phyloP scores from a whole-genome alignment of 2,329 filamentous ascomycete genomes.

The Tolypocladium pustulatum region DNA sequence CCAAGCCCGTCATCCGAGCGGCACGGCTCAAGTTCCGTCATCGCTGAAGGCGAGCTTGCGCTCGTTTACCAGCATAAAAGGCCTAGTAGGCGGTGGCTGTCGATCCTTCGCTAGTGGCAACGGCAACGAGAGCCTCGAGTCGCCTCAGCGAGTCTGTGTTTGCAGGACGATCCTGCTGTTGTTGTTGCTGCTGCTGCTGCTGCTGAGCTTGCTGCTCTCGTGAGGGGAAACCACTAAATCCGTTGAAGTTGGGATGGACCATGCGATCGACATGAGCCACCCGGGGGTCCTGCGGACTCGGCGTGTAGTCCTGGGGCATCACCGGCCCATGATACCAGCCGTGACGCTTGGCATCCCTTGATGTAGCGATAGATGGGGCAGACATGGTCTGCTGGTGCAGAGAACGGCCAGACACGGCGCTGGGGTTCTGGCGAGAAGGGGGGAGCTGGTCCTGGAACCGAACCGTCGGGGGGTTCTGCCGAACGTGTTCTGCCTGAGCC shows the following conservation, averaged over 20 bases:
- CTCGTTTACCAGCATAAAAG: no score
- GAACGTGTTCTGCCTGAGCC: constrained; percentile 41
- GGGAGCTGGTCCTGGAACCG: constrained; percentile 41
- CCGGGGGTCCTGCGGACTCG: constrained; percentile 17
- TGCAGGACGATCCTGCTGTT: constrained; percentile 17
- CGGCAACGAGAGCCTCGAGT: constrained; percentile 32
- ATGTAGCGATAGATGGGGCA: constrained; percentile 43
- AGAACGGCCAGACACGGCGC: constrained; percentile 12
- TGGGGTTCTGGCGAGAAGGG: constrained; percentile 19
- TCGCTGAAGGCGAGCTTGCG: neutral
- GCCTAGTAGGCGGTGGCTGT: constrained; percentile 28
- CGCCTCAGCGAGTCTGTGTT: constrained; percentile 24
- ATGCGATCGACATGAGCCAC: constrained; percentile 43
- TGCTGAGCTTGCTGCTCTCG: constrained; percentile 13
- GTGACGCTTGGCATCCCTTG: constrained; percentile 53
- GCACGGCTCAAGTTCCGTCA: neutral
- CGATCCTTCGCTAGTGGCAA: constrained; percentile 32
- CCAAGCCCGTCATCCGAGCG: neutral
- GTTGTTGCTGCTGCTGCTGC: constrained; percentile 15
- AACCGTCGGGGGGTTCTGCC: constrained; percentile 35
- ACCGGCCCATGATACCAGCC: constrained; percentile 59
- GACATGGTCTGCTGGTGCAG: constrained; percentile 50
- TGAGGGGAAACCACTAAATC: constrained; percentile 39
- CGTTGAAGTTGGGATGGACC: constrained; percentile 44
- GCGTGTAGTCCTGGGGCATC: constrained; percentile 24